Evolutionary conservation across 2,329 filamentous ascomycete genomes (phyloP).

Genomic region (Tolypocladium tropicale): DNA sequence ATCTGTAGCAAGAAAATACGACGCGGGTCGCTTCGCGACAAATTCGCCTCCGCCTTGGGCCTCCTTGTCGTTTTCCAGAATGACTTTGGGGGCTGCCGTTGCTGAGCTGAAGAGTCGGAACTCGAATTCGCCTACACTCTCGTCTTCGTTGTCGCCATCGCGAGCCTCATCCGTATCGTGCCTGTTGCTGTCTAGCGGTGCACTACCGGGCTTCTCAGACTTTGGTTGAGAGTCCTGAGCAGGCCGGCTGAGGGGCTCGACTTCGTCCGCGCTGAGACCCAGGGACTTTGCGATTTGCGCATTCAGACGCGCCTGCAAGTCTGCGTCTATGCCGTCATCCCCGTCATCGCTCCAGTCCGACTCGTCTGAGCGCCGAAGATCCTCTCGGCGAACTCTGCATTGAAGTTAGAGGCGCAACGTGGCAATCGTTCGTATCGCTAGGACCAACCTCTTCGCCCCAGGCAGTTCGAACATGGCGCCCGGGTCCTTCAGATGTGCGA

Average conservation of each 20-base stretch:
- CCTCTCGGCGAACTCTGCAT: constrained; percentile 42
- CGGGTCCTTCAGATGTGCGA: background rate
- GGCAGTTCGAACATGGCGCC: constrained; percentile 18
- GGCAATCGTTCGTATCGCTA: background rate
- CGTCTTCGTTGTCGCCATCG: constrained; percentile 14
- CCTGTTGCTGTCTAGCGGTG: background rate
- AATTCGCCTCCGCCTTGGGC: constrained; percentile 25
- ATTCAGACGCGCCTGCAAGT: constrained; percentile 33
- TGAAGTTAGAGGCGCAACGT: background rate
- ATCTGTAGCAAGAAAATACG: constrained; percentile 37
- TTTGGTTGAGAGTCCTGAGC: background rate
- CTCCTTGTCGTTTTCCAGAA: constrained; percentile 35
- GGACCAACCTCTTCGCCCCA: constrained; percentile 19
- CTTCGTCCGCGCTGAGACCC: constrained; percentile 22
- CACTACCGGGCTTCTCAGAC: background rate
- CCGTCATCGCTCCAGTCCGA: constrained; percentile 13
- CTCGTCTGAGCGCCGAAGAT: constrained; percentile 32
- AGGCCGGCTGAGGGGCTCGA: background rate
- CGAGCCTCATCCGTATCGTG: background rate
- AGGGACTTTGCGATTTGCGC: constrained; percentile 37
- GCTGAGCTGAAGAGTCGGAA: constrained; percentile 48
- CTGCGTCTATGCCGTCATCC: constrained; percentile 23
- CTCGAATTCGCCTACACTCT: constrained; percentile 33
- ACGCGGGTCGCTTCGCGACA: constrained; percentile 26
- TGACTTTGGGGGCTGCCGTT: constrained; percentile 35